Conservation (phyloP, 176 grass and related monocot genomes). For the Canna indica region DNA sequence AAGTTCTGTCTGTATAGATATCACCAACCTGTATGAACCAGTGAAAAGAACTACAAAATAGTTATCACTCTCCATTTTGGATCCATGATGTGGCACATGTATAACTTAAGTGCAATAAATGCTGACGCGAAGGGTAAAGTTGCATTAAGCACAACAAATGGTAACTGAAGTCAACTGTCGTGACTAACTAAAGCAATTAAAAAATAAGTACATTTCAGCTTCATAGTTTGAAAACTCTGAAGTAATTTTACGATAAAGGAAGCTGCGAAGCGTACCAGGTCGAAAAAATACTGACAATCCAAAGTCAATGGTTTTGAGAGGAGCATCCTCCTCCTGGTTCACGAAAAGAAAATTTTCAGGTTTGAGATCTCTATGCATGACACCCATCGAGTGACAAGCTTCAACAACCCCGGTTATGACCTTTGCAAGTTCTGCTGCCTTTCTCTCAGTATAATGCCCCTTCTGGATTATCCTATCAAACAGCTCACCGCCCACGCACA, state of each 20-base stretch:
- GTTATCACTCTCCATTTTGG: too few species aligned
- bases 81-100: too few species aligned
- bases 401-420: neutral
- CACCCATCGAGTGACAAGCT: slow-evolving; percentile 1
- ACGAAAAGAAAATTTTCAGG: slow-evolving; percentile 3
- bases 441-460: neutral
- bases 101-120: too few species aligned
- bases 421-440: neutral
- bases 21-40: too few species aligned
- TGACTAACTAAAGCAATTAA: too few species aligned
- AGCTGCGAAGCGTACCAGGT: neutral
- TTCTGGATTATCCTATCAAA: slow-evolving; percentile 9
- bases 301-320: slow-evolving; percentile 6
- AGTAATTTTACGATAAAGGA: neutral
- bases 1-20: too few species aligned
- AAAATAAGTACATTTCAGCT: too few species aligned
- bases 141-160: too few species aligned
- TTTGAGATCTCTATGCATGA: slow-evolving; percentile 2
- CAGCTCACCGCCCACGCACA: neutral
- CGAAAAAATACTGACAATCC: slow-evolving; percentile 2
- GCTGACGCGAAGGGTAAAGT: too few species aligned
- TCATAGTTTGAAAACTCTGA: neutral
- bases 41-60: too few species aligned
- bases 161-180: too few species aligned
- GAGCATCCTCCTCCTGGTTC: neutral